Base-by-base conservation (phyloP, 352 stramenopile species). In the Phytophthora meadii region DNA sequence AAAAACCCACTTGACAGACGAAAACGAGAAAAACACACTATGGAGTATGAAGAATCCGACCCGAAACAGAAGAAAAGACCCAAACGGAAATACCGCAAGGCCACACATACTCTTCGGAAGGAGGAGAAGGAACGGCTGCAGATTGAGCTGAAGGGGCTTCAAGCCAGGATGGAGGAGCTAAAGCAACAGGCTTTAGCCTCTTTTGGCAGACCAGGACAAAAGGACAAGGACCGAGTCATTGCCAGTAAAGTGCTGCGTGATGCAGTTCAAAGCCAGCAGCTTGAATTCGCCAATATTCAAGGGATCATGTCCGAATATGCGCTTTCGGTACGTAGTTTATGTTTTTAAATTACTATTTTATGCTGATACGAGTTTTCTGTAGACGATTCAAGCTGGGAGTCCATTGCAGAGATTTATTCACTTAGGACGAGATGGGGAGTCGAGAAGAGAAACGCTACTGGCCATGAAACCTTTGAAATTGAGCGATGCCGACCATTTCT, bases 231-330 rank as follows among this genome's bases (percentile, higher is more conserved):
- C 47, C 64, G 61, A 49, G n/a, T 61, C 30, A 64, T 79, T 39
- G 54, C 64, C 27, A 72, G 58, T 15, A 68, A 75, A 45, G 68
- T 74, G 19, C 55, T 79, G 8, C 72, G 68, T 10, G 72, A 79
- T 51, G 72, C 72, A 3, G 72, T 79, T 6, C 68, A 79, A 36
- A 51, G 28, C 11, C 72, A 80, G 11, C 72, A 77, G 46, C 60
- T 76, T n/a, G 59, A 70, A 40, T 75, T 80, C 8, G 68, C 72
- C 55, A 74, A 69, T 19, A 72, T 75, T 47, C 72, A 80, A 54
- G 72, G 59, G 14, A 77, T 77, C 40, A 76, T 80, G 61, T 80
- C 72, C 24, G 68, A 80, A 41, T 80, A 80, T 39, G 72, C 68
- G 48, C 44, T 80, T 30, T 75, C 53, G 41, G 68, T 79, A 68